Evolutionary conservation across 1,284 basidiomycete species (phyloP), one percentile per base, ranked within the genome.

Genomic region (Calocybe gambosa): DNA sequence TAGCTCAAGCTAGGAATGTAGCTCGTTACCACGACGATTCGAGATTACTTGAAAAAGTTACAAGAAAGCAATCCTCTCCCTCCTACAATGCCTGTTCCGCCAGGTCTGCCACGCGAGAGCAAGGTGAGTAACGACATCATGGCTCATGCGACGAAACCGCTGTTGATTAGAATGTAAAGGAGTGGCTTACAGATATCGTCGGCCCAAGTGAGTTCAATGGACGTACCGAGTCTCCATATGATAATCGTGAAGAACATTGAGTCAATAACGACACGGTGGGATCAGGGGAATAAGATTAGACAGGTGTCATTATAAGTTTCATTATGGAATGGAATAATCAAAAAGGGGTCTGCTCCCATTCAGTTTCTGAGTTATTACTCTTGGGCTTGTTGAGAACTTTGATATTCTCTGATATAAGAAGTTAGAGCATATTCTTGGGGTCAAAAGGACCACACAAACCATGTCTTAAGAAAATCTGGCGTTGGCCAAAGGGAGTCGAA

Each of bases 381-480:
- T 45, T 57, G 13, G 59, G 57, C 38, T 39, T 48, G 37, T 29
- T 50, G 43, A 61, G 46, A 13, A 61, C 49, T 18, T 57, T 50
- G 23, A 62, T 55, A 10, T 35, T 44, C 50, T 62, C 61, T 61
- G 39, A 6, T 34, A 18, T 13, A 18, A 16, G 18, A 9, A n/a
- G 37, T 50, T 3, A 47, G 23, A 31, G 20, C 18, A 29, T 5
- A 39, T 7, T 6, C n/a, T n/a, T n/a, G n/a, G n/a, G n/a, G 20
- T 16, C 19, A 45, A 15, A 16, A 18, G 28, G 6, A 10, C 18
- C 15, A 15, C 9, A 49, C 53, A 18, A 39, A 86, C 87, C 86
- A 51, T 89, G 86, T 56, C 75, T 73, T 36, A 89, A 69, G 66
- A 89, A 85, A 47, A 90, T 84, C 60, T 89, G 87, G 26, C 84